Evolutionary conservation across 345 rosid genomes (phyloP), one percentile per base, ranked within the genome.

Genomic region (Lepidium africanum): DNA sequence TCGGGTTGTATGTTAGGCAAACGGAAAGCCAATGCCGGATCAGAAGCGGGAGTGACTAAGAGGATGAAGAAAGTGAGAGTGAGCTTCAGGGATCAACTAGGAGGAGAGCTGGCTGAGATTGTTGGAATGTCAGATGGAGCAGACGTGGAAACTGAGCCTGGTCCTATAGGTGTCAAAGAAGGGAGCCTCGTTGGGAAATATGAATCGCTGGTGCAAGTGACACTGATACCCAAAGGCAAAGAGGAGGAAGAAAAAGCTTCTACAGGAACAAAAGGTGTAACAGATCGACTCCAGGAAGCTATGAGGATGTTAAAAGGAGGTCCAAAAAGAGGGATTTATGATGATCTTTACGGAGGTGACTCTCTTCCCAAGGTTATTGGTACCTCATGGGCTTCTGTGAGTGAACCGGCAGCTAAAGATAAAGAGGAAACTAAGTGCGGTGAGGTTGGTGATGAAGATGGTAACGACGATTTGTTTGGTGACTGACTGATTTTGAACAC

Each of bases 151-250:
- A 94, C 97, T n/a, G 97, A 86, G 82, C 91, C 99, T 35, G 97
- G 97, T 78, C 96, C 92, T 0, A 14, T 83, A 21, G 97, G 92
- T 37, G 87, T 93, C 56, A 88, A 80, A 72, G 98, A 93, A 80
- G 98, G 98, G 75, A 90, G 97, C 67, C 89, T 93, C 11, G 92
- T 90, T 56, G 97, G 98, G 55, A 90, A 90, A 77, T 90, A 93
- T 37, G 96, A 87, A 72, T 90, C 96, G 33, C 89, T 90, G 53
- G 89, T 90, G 56, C 94, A 84, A 60, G 81, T 81, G 39, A 75
- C 70, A n/a, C 7, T 89, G 59, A 87, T 91, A 69, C 96, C 96
- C 30, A 94, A 84, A 79, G 90, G 96, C 50, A 83, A 74, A 13
- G 84, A 77, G 59, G 90, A 87, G 72, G 79, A 76, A 45, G 81